These are phyloP conservation scores for Geoglossum cookeanum DNA, from an alignment of 2,329 filamentous ascomycete genomes.

Conservation along the genomic window DNA sequence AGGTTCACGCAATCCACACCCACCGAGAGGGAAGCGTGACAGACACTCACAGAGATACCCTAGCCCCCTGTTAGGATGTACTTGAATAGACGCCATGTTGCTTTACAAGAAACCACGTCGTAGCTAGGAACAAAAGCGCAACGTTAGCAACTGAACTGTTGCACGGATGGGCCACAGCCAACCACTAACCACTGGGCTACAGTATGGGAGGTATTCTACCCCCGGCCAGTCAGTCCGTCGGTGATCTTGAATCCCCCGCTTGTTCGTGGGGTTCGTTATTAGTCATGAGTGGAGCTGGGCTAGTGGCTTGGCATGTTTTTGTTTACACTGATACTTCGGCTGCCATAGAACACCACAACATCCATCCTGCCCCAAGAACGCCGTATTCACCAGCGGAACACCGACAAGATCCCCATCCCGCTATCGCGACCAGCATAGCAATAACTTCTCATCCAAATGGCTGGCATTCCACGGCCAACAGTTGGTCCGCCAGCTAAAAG, in stretches of 20 bases:
- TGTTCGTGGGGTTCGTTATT: neutral
- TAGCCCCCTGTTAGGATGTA: slow-evolving; percentile 45
- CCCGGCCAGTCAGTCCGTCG: too few species aligned
- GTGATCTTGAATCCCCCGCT: too few species aligned
- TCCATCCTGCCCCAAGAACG: neutral
- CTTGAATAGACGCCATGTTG: slow-evolving; percentile 30
- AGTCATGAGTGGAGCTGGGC: neutral
- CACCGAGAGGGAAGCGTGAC: neutral
- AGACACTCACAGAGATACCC: slow-evolving; percentile 35
- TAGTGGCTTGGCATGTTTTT: slow-evolving; percentile 1
- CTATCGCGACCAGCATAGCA: neutral
- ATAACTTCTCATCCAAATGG: slow-evolving; percentile 23
- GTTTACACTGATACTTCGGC: neutral
- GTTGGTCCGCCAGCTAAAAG: slow-evolving; percentile 28
- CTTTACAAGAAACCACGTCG: neutral
- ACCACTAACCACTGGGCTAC: too few species aligned
- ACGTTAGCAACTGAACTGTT: neutral
- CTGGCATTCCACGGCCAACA: slow-evolving; percentile 32
- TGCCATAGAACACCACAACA: neutral
- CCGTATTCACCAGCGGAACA: neutral
- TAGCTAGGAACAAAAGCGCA: neutral
- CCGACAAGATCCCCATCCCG: neutral
- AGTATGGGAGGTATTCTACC: too few species aligned
- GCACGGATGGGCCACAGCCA: too few species aligned
- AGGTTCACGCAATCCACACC: neutral